A percentile compares a stretch with the other conserved stretches of the same genome.
These are phyloP conservation scores for Petunia hybrid DNA, from an alignment of 305 asterid genomes.

Conservation along the genomic window DNA sequence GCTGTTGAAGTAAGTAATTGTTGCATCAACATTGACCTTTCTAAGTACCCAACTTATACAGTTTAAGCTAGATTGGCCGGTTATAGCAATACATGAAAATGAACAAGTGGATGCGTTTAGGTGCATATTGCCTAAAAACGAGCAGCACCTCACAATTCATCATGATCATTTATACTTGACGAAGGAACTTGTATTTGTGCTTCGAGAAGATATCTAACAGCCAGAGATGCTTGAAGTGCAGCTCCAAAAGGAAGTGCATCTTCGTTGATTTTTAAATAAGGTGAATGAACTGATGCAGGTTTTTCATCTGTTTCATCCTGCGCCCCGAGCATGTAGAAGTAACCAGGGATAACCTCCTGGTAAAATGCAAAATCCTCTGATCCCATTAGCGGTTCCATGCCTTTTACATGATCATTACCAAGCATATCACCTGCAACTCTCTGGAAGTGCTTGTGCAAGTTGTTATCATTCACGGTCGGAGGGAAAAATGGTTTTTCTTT, in stretches of 20 bases:
- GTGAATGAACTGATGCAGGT: slow-evolving; percentile 64
- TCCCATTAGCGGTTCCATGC: slow-evolving; percentile 76
- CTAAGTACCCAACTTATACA: not conserved
- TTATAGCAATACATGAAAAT: slow-evolving; percentile 22
- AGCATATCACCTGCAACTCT: slow-evolving; percentile 75
- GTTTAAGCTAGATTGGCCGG: not conserved
- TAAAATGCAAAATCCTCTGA: slow-evolving; percentile 87
- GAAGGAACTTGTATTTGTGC: slow-evolving; percentile 37
- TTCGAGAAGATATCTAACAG: slow-evolving; percentile 60
- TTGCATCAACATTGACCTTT: slow-evolving; percentile 13
- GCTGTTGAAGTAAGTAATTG: slow-evolving; percentile 5
- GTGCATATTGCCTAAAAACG: not conserved
- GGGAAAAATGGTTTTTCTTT: slow-evolving; percentile 64
- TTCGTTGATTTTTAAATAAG: slow-evolving; percentile 67
- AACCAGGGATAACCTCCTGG: slow-evolving; percentile 82
- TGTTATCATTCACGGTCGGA: slow-evolving; percentile 65
- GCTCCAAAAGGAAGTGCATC: slow-evolving; percentile 89
- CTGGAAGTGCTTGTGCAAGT: slow-evolving; percentile 61
- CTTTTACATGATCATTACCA: slow-evolving; percentile 54
- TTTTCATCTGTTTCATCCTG: slow-evolving; percentile 54
- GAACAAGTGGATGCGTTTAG: slow-evolving; percentile 11
- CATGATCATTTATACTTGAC: slow-evolving; percentile 38
- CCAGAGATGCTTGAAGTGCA: slow-evolving; percentile 93
- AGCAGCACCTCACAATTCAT: slow-evolving; percentile 56
- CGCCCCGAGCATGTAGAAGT: slow-evolving; percentile 77